Conservation (phyloP, 441 rosid genomes). For the Eutrema salsugineum region DNA sequence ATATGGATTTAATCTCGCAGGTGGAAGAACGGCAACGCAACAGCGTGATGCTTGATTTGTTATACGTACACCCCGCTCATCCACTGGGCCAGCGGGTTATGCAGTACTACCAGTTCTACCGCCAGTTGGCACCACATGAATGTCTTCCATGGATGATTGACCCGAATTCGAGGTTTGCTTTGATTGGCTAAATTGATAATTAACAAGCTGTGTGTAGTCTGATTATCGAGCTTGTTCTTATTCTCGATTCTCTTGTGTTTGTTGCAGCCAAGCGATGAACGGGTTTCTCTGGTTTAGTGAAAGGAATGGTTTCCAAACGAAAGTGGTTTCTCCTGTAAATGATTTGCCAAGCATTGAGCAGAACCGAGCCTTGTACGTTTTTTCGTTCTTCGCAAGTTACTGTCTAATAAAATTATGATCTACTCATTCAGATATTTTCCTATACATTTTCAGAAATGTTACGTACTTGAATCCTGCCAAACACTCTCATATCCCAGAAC, state of each 20-base stretch:
- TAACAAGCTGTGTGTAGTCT: background rate
- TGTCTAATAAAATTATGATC: constrained; percentile 12
- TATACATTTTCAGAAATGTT: constrained; percentile 54
- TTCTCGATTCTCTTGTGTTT: constrained; percentile 10
- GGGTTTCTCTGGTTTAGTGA: constrained; percentile 69
- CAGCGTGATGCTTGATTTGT: constrained; percentile 79
- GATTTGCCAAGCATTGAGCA: constrained; percentile 60
- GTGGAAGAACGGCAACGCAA: constrained; percentile 77
- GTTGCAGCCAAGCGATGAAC: constrained; percentile 85
- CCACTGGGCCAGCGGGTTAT: constrained; percentile 55
- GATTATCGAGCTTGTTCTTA: constrained; percentile 15
- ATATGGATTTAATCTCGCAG: constrained; percentile 38
- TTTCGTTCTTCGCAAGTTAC: constrained; percentile 11
- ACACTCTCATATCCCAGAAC: constrained; percentile 63
- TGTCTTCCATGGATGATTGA: constrained; percentile 46
- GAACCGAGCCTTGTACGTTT: constrained; percentile 74
- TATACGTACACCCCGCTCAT: constrained; percentile 62
- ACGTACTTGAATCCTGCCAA: constrained; percentile 58
- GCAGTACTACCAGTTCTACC: constrained; percentile 34
- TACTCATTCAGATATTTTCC: background rate
- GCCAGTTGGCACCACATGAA: constrained; percentile 36
- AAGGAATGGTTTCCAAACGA: constrained; percentile 49
- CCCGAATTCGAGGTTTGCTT: constrained; percentile 59
- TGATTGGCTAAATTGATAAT: background rate
- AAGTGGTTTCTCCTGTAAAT: constrained; percentile 58